Evolutionary conservation across 495 filamentous ascomycete species (phyloP), one percentile per base, ranked within the genome.

Genomic region (Extremus antarcticus): DNA sequence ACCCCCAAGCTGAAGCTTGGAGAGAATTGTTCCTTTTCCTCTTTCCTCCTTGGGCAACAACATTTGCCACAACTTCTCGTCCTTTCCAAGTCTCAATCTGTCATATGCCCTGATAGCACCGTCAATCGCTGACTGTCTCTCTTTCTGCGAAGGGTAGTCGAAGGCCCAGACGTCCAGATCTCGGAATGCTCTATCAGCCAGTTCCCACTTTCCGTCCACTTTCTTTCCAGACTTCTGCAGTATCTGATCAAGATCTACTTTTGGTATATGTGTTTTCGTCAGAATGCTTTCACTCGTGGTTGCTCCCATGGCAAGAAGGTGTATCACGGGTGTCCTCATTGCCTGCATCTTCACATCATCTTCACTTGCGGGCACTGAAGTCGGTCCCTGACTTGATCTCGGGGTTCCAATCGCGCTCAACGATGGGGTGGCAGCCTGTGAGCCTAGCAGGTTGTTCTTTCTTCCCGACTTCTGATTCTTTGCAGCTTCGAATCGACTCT

Each of bases 111-210:
- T 82, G 50, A 94, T 78, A n/a, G 88, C 87, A 63, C 86, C 87
- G 61, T 91, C 82, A 66, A 95, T 90, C 13, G 87, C 90, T 13
- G 76, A 74, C 62, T 89, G 75, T 23, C 89, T 82, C 60, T 90
- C 85, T 29, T 81, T 79, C 25, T 77, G 68, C 22, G 67, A 77
- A 16, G 73, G 72, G 66, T 90, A 92, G 7, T 77, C 73, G 66
- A 88, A 92, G 15, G 78, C 78, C 77, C 83, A 94, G 17, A 88
- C 77, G 64, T 95, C 85, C 25, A 95, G 73, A 54, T 95, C 89
- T 62, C 85, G 88, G 74, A 83, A 94, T 41, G 74, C 74, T 57
- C 79, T 80, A 64, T 87, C 87, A 1, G 39, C 51, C 17, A 71
- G 58, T 45, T 63, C 50, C 68, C 68, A 71, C 38, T 61, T 58